Evolutionary conservation across 345 rosid species (phyloP), one percentile per base, ranked within the genome.

Genomic region (Mallotus nudiflorus): DNA sequence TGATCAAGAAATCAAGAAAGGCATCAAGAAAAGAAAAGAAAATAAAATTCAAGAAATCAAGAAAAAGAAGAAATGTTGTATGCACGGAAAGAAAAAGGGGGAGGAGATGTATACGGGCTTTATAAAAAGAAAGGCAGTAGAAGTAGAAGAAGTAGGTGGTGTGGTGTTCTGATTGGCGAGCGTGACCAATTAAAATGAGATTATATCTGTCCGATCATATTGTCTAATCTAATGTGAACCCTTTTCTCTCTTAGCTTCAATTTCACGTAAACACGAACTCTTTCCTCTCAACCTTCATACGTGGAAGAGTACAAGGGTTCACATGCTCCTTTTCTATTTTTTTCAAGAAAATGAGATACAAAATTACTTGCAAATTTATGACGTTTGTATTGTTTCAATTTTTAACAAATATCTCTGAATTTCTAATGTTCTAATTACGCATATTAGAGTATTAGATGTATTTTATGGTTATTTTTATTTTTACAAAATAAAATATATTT

Each of bases 161-260:
- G 61, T 56, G n/a, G n/a, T n/a, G n/a, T n/a, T n/a, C n/a, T n/a
- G n/a, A n/a, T 56, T 28, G 44, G 63, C 44, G 13, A 58, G 63
- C 63, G 12, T 31, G 63, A 58, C 24, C 42, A 33, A 58, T 25
- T 58, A 16, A 58, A 58, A 25, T 58, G 18, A 50, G 1, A 4
- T 39, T 39, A 39, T 39, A 39, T 39, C 42, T 39, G 4, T 9
- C 9, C 4, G 42, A 39, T 9, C 4, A 39, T 39, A 4, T 39
- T 39, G 42, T 39, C 9, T 39, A 39, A 4, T 39, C 42, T 3
- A 19, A 50, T 50, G 54, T 50, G 54, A 50, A 18, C 18, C 22
- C 20, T 16, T 16, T 16, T 50, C 54, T 3, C 2, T 14, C 35
- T 31, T 46, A 20, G 55, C 65, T 69, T 62, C 4, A 5, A 1